A percentile compares a stretch with the other conserved stretches of the same genome.
These are phyloP conservation scores for Pseudocohnilembus persalinus DNA, from an alignment of 169 alveolate genomes.

Conservation along the genomic window DNA sequence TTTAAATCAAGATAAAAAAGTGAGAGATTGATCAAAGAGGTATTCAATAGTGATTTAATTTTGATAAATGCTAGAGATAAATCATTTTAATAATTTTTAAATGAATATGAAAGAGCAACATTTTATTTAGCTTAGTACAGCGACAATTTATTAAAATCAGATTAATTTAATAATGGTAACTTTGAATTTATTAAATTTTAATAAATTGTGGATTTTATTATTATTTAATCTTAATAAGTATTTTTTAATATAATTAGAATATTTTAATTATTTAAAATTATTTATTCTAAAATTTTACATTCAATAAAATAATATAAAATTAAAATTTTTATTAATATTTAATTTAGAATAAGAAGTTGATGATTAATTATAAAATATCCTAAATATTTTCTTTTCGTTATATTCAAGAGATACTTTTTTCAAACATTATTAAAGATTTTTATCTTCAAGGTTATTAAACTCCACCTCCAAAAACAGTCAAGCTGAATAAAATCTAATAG, in stretches of 20 bases:
- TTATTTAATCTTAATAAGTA: no score
- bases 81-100: conserved; percentile 55
- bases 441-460: conserved; percentile 50
- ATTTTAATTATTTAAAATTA: no score
- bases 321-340: conserved; percentile 29
- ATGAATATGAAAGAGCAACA: conserved; percentile 51
- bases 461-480: conserved; percentile 44
- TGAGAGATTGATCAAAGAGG: conserved; percentile 57
- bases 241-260: no score
- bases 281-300: no score
- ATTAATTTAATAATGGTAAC: background rate
- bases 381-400: conserved; percentile 53
- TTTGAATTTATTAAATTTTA: no score
- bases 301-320: conserved; percentile 35
- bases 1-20: conserved; percentile 64
- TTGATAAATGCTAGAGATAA: conserved; percentile 61
- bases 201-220: no score
- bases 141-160: conserved; percentile 46
- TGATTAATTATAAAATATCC: conserved; percentile 48
- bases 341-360: conserved; percentile 45
- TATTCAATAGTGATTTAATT: conserved; percentile 53
- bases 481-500: conserved; percentile 52
- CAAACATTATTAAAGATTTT: conserved; percentile 54
- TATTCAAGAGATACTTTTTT: conserved; percentile 64
- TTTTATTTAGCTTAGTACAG: conserved; percentile 54